A percentile compares a stretch with the other conserved stretches of the same genome.
phyloP scores from a whole-genome alignment of 495 filamentous ascomycete genomes.

The Hypoxylon cercidicola region DNA sequence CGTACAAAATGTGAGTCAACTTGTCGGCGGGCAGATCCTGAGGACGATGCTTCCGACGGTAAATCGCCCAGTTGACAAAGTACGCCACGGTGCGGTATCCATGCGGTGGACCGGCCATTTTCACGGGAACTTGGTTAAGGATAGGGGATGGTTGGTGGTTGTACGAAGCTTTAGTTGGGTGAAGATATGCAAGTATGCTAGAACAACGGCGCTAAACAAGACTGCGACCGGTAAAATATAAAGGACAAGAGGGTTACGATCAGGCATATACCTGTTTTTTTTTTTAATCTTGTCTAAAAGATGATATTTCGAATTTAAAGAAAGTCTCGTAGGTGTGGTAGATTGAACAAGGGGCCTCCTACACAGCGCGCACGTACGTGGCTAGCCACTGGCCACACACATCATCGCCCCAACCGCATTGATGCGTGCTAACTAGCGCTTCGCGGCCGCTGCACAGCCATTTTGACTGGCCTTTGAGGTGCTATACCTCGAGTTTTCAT shows the following conservation, averaged over 20 bases:
- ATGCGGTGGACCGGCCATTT: slow-evolving; percentile 56
- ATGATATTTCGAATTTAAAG: too few relatives aligned
- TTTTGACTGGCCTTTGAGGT: too few relatives aligned
- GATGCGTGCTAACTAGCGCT: too few relatives aligned
- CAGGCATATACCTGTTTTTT: too few relatives aligned
- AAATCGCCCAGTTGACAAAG: slow-evolving; percentile 95
- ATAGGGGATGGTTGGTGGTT: background rate
- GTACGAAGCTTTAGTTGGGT: background rate
- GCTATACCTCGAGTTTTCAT: too few relatives aligned
- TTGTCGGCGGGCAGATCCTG: slow-evolving; percentile 87
- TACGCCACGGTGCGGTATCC: slow-evolving; percentile 78
- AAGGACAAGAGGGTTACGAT: slow-evolving; percentile 14
- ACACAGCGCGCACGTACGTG: too few relatives aligned
- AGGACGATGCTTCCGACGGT: slow-evolving; percentile 85
- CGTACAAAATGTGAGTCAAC: slow-evolving; percentile 86
- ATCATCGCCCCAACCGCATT: too few relatives aligned
- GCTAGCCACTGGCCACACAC: too few relatives aligned
- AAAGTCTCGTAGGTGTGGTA: too few relatives aligned
- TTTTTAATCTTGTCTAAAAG: too few relatives aligned
- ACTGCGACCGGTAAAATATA: slow-evolving; percentile 25
- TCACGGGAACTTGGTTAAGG: slow-evolving; percentile 14
- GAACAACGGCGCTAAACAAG: slow-evolving; percentile 16
- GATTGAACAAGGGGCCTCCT: too few relatives aligned
- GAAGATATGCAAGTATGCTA: slow-evolving; percentile 17
- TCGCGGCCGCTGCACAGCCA: too few relatives aligned